Evolutionary conservation across 805 yeast species (phyloP).

Genomic region (Ogataea siamensis): DNA sequence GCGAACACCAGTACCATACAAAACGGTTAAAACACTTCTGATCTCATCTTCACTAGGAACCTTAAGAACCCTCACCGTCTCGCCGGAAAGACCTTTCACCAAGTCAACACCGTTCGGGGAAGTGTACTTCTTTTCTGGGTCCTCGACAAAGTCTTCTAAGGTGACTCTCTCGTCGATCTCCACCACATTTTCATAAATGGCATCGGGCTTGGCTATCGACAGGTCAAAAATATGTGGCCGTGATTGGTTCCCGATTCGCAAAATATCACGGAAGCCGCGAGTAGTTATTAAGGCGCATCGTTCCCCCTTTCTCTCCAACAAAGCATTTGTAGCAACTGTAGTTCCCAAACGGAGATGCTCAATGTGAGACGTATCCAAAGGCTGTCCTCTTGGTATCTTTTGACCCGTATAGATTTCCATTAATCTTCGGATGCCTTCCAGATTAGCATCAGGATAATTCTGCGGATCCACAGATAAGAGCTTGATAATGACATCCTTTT

Average conservation of each 20-base stretch:
- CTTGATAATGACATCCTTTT: slow-evolving; percentile 68
- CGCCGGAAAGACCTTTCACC: slow-evolving; percentile 64
- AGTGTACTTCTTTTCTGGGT: slow-evolving; percentile 43
- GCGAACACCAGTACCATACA: slow-evolving; percentile 57
- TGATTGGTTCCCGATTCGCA: slow-evolving; percentile 86
- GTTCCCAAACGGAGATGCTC: slow-evolving; percentile 85
- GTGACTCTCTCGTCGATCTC: slow-evolving; percentile 93
- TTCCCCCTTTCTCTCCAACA: slow-evolving; percentile 90
- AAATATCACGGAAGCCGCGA: slow-evolving; percentile 81
- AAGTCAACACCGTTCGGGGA: slow-evolving; percentile 35
- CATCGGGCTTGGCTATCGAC: slow-evolving; percentile 67
- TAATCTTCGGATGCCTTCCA: slow-evolving; percentile 84
- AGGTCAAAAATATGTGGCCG: slow-evolving; percentile 88
- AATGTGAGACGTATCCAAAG: slow-evolving; percentile 61
- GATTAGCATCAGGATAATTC: slow-evolving; percentile 86
- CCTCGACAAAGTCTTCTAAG: slow-evolving; percentile 75
- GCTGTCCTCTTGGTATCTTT: slow-evolving; percentile 55
- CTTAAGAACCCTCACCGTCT: slow-evolving; percentile 56
- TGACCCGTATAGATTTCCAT: slow-evolving; percentile 57
- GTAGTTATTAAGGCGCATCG: slow-evolving; percentile 83
- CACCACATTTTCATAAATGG: slow-evolving; percentile 69
- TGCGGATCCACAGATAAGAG: slow-evolving; percentile 84
- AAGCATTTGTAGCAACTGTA: slow-evolving; percentile 93
- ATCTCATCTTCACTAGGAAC: slow-evolving; percentile 48
- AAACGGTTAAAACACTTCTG: slow-evolving; percentile 37